Percentiles rank a stretch among this genome's conserved stretches.
Conservation (phyloP, 2,329 filamentous ascomycete genomes). For the Iodosphaeria phyllophila region DNA sequence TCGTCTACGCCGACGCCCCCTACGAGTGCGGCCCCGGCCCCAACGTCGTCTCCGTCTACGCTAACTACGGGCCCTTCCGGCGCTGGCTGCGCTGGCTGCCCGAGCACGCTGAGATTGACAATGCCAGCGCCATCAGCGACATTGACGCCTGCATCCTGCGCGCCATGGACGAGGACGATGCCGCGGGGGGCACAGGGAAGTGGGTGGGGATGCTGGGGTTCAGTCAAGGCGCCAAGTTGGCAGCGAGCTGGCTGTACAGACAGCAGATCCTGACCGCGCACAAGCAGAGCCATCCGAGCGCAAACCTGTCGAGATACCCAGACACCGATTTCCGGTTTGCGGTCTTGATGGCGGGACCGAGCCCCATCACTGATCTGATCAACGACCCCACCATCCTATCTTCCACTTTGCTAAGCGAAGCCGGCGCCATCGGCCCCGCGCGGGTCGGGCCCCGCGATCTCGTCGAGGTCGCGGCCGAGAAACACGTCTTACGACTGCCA, state of each 20-base stretch:
- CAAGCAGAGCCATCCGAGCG: not conserved
- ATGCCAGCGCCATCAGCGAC: constrained; percentile 18
- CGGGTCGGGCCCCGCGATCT: constrained; percentile 23
- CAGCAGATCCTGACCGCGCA: constrained; percentile 33
- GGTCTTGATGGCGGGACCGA: constrained; percentile 41
- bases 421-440: constrained; percentile 16
- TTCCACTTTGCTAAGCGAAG: constrained; percentile 10
- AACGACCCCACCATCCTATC: constrained; percentile 16
- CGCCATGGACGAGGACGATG: constrained; percentile 33
- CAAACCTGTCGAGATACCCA: too few relatives aligned
- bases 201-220: constrained; percentile 47
- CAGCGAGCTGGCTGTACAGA: constrained; percentile 36
- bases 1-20: constrained; percentile 55
- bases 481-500: constrained; percentile 33
- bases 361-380: constrained; percentile 37
- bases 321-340: constrained; percentile 36
- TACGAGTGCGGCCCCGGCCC: constrained; percentile 42
- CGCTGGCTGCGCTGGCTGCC: constrained; percentile 43
- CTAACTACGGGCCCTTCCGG: constrained; percentile 44
- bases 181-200: constrained; percentile 28
- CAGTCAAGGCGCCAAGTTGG: constrained; percentile 46
- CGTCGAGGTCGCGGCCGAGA: constrained; percentile 18
- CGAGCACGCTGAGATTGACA: constrained; percentile 31
- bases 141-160: constrained; percentile 19
- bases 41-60: constrained; percentile 46